A percentile compares a stretch with the other conserved stretches of the same genome.
Evolutionary conservation across 345 rosid genomes (phyloP).

Genomic region (Eutrema yunnanense): DNA sequence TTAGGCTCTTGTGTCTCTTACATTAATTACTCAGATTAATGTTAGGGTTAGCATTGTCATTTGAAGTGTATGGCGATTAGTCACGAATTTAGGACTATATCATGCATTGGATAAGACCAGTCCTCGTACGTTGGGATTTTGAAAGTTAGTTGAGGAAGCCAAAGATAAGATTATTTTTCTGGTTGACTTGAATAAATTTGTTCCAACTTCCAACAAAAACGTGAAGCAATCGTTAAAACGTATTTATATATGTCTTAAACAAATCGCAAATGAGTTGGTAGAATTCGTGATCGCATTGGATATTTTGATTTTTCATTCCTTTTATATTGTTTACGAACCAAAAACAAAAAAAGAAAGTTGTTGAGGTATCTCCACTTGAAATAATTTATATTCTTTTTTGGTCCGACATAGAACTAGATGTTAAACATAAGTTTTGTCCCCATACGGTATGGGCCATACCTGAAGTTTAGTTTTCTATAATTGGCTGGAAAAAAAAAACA

Average conservation of each 20-base stretch:
- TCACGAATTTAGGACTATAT: not conserved
- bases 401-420: not conserved
- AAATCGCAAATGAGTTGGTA: constrained; percentile 1
- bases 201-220: constrained; percentile 1
- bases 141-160: constrained; percentile 30
- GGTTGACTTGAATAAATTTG: constrained; percentile 3
- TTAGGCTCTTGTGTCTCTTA: constrained; percentile 2
- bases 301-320: not conserved
- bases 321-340: too few species aligned
- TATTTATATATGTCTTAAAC: constrained; percentile 8
- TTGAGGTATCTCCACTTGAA: not conserved
- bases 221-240: not conserved
- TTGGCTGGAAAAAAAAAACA: too few species aligned
- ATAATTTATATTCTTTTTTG: not conserved
- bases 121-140: not conserved
- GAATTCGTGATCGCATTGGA: not conserved
- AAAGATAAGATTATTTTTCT: constrained; percentile 3
- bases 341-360: not conserved
- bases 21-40: not conserved
- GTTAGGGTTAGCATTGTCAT: not conserved
- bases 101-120: constrained; percentile 1
- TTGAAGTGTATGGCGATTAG: not conserved
- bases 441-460: too few species aligned
- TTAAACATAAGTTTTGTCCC: too few species aligned
- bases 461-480: too few species aligned